Base-by-base conservation (phyloP, 2,329 filamentous ascomycete species). In the Beauveria sp. region DNA sequence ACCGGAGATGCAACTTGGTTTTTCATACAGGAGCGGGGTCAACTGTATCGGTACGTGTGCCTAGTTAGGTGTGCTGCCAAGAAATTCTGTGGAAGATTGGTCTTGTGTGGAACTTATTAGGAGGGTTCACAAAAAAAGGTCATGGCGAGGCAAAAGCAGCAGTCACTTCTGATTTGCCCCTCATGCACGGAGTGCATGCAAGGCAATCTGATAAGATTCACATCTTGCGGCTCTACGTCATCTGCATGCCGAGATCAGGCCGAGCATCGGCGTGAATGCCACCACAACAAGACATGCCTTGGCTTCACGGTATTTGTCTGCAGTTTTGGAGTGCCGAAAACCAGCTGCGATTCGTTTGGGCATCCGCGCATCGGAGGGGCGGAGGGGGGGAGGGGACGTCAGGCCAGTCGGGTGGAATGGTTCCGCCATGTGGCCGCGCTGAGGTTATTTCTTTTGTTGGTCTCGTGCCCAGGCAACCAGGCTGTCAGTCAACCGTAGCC, bases 311-410 rank as follows among this genome's bases (percentile, higher is more conserved):
- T 9, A 3, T 10, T 26, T 18, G 4, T n/a, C 10, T 18, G 20
- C 30, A 26, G 3, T 8, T n/a, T n/a, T 43, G 3, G 22, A 22
- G 26, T 22, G 6, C 22, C 10, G 22, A 49, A 14, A 28, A 12
- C 46, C 24, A 24, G 12, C 47, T n/a, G 8, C 6, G 26, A 20
- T 38, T 34, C 12, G 26, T 22, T 46, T 57, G 12, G 28, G 34
- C 54, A 24, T 57, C 43, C 54, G 54, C 46, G 24, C n/a, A 47
- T 47, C 54, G 54, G 54, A 57, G 34, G 34, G 34, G 34, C 54
- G 54, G 54, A 57, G 34, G 34, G 34, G 34, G 49, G 3, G 26
- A 28, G 51, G 51, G 51, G 10, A 26, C 9, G 38, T 56, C 54
- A 57, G 54, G n/a, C 54, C 43, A 57, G 54, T 3, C 54, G 42